Evolutionary conservation across 306 rosid species (phyloP), one percentile per base, ranked within the genome.

Genomic region (Vachellia pachyceras): DNA sequence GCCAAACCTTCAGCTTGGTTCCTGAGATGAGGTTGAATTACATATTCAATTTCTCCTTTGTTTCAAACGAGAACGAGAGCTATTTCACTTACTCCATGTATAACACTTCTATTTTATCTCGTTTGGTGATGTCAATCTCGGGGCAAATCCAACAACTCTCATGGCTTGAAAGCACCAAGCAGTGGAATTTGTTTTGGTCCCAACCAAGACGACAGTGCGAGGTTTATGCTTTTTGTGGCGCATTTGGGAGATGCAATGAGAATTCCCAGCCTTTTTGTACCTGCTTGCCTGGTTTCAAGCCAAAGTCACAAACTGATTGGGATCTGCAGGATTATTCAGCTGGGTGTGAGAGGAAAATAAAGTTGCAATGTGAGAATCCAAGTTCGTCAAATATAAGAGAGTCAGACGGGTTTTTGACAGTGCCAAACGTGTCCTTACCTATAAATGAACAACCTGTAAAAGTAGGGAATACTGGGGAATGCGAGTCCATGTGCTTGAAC

Each of bases 201-300:
- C 79, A 66, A 40, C 90, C 91, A 0, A 54, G 66, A 33, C 4
- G 5, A 45, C 83, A 71, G 2, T 90, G 94, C 8, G 86, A 85
- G 5, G 90, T 91, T 6, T 81, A 89, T 77, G 86, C 85, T 8
- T 71, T 69, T 13, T 91, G 95, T 50, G 90, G 95, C n/a, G 64
- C 85, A 1, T 87, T 79, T 78, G 87, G 88, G 6, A 77, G 12
- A 77, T 91, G 90, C 73, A 79, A 65, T 42, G 76, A 75, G 41
- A 74, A 50, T 0, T 64, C 82, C 12, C 3, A 1, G 76, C 82
- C 87, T 1, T 72, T 4, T 9, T 89, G 95, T 65, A 54, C 1
- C 17, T 89, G 90, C 44, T 83, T 83, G 80, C 50, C 5, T 44
- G 93, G 93, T 3, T 89, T 84, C 36, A 14, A 60, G 64, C 90